Percentiles rank a stretch among this genome's conserved stretches.
phyloP scores from a whole-genome alignment of 2,329 filamentous ascomycete genomes.

The Sclerotinia borealis region DNA sequence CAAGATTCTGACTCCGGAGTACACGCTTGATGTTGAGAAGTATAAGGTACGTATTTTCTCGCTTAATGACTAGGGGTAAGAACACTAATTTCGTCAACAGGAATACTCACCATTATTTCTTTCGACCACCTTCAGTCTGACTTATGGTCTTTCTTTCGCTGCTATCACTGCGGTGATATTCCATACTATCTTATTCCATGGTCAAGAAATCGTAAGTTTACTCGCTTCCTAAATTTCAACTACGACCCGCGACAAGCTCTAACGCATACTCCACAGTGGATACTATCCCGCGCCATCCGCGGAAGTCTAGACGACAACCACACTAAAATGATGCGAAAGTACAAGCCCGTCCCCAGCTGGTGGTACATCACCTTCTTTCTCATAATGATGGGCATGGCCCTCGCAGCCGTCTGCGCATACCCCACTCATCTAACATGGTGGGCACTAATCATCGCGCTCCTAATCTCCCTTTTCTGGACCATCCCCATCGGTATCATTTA shows the following conservation, averaged over 20 bases:
- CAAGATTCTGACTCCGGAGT: slow-evolving; percentile 62
- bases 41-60: slow-evolving; percentile 62
- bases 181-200: slow-evolving; percentile 61
- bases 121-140: slow-evolving; percentile 64
- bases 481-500: slow-evolving; percentile 65
- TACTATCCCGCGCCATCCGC: slow-evolving; percentile 63
- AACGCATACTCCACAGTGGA: slow-evolving; percentile 29
- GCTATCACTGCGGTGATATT: slow-evolving; percentile 63
- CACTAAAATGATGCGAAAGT: slow-evolving; percentile 50
- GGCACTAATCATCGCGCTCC: slow-evolving; percentile 26
- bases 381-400: slow-evolving; percentile 40
- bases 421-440: slow-evolving; percentile 20
- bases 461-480: slow-evolving; percentile 30
- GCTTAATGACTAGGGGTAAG: slow-evolving; percentile 45
- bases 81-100: slow-evolving; percentile 45
- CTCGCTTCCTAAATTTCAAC: not conserved
- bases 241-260: not conserved
- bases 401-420: slow-evolving; percentile 16
- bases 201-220: slow-evolving; percentile 49
- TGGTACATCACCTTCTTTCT: slow-evolving; percentile 47
- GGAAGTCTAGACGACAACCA: slow-evolving; percentile 31
- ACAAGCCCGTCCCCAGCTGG: slow-evolving; percentile 49
- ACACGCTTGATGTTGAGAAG: slow-evolving; percentile 52
- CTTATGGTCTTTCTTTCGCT: slow-evolving; percentile 68
- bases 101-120: slow-evolving; percentile 67